These are phyloP conservation scores for Phlebiopsis flavidoalba DNA, from an alignment of 768 basidiomycete genomes.

Conservation along the genomic window DNA sequence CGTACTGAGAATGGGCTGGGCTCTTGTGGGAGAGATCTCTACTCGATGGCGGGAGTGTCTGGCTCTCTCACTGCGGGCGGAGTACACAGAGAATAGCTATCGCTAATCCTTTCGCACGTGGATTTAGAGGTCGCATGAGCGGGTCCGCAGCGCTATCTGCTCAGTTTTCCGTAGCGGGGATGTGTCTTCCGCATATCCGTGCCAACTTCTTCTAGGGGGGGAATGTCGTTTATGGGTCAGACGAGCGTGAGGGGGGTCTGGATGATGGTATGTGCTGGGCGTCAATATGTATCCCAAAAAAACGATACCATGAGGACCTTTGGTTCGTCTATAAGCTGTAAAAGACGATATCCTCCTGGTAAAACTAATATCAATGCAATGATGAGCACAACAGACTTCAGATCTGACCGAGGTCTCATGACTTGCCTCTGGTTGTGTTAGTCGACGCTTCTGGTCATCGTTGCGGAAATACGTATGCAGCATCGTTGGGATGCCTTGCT, in stretches of 20 bases:
- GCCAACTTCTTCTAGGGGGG: constrained; percentile 71
- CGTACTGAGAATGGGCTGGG: too few relatives aligned
- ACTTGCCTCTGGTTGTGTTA: constrained; percentile 9
- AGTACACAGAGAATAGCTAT: constrained; percentile 64
- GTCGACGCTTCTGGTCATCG: constrained; percentile 6
- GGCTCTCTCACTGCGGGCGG: too few relatives aligned
- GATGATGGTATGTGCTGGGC: neutral
- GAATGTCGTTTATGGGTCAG: too few relatives aligned
- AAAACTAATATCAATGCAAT: constrained; percentile 5
- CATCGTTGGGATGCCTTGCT: neutral
- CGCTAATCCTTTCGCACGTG: constrained; percentile 83
- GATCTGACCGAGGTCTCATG: neutral
- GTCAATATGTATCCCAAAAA: constrained; percentile 9
- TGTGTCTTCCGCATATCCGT: constrained; percentile 79
- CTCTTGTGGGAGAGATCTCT: too few relatives aligned
- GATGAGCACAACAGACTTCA: neutral
- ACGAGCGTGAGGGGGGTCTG: neutral
- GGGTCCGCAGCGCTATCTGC: constrained; percentile 47
- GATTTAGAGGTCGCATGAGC: constrained; percentile 65
- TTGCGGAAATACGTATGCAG: neutral
- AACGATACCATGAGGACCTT: constrained; percentile 8
- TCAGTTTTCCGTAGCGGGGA: constrained; percentile 38
- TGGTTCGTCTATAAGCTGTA: constrained; percentile 6
- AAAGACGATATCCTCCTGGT: constrained; percentile 16
- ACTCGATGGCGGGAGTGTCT: constrained; percentile 29